Base-by-base conservation (phyloP, 345 rosid species). In the Crucihimalaya himalaica region DNA sequence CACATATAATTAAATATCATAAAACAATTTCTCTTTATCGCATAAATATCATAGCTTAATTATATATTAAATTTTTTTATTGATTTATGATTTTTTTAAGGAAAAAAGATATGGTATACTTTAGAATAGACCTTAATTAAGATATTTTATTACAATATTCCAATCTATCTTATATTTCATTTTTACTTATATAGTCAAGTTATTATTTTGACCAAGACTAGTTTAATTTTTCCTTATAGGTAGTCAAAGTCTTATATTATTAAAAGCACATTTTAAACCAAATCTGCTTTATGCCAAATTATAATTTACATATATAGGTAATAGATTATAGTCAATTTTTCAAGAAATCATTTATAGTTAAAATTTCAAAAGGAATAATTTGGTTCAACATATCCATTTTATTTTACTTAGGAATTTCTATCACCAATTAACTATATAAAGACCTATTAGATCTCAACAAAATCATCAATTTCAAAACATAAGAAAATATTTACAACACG, bases 371-470 rank as follows among this genome's bases (percentile, higher is more conserved):
- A 39, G 21, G 8, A 34, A 58, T 32, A 59, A 35, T 3, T 37
- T 59, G 47, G 18, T 60, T 59, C 32, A 19, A 13, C 11, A 18
- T 13, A 35, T 56, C 23, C 1, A 0, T 5, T 37, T 42, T 5
- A 28, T 2, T 4, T 43, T 15, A 1, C 5, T 32, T 57, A 21
- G 2, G 47, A 21, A 58, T 40, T 50, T 9, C 5, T 21, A 8
- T 28, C 29, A 60, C 40, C 59, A 27, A 18, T 37, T 4, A 37
- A 5, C 42, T 62, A 61, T 72, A 62, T 62, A 72, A 39, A 62
- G 20, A 27, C 51, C 8, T 18, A 20, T 19, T 61, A 28, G 11
- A 39, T 40, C 53, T 71, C 61, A 62, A 40, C 62, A 51, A 6
- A 39, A 60, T 39, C 28, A 62, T 39, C 61, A 50, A 51, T 39